A percentile compares a stretch with the other conserved stretches of the same genome.
phyloP scores from a whole-genome alignment of 148 eudicot species.

The Chenopodium suecicum region DNA sequence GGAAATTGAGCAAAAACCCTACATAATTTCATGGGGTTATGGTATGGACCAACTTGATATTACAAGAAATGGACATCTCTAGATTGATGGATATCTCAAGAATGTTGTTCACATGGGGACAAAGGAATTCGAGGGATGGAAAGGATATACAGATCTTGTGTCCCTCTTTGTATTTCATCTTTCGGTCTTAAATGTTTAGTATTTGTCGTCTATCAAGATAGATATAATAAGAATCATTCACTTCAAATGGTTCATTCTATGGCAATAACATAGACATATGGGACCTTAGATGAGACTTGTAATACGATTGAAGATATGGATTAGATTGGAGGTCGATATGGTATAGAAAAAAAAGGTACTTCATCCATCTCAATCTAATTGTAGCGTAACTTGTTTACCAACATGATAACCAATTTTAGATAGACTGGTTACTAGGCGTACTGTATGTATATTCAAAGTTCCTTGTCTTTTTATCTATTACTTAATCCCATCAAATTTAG shows the following conservation, averaged over 20 bases:
- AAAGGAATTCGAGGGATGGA: slow-evolving; percentile 1
- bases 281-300: neutral
- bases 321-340: neutral
- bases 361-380: neutral
- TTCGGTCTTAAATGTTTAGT: neutral
- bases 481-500: slow-evolving; percentile 18
- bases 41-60: slow-evolving; percentile 10
- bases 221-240: neutral
- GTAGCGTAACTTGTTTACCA: too few relatives aligned
- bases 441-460: neutral
- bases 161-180: neutral
- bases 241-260: too few relatives aligned
- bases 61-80: slow-evolving; percentile 16
- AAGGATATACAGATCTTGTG: neutral
- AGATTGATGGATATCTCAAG: slow-evolving; percentile 23
- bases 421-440: neutral
- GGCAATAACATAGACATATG: neutral
- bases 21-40: neutral
- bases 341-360: neutral
- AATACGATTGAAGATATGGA: neutral
- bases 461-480: neutral
- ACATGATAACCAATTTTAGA: neutral
- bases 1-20: slow-evolving; percentile 13
- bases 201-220: neutral
- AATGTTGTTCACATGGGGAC: slow-evolving; percentile 21